Evolutionary conservation across 805 yeast species (phyloP).

Genomic region (Jamesozyma jinghongensis): DNA sequence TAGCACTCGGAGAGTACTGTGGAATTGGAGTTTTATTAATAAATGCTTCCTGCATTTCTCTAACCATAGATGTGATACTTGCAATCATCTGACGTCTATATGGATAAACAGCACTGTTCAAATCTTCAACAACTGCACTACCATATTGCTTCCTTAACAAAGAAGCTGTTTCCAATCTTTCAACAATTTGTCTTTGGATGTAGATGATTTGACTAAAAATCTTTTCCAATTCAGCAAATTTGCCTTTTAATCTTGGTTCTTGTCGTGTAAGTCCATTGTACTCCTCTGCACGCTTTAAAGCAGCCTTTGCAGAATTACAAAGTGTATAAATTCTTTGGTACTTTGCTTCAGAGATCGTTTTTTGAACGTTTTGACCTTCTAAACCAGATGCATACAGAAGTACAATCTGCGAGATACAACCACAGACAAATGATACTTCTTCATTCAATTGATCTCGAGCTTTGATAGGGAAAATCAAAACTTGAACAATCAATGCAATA

Average conservation of each 20-base stretch:
- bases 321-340: constrained; percentile 28
- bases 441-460: constrained; percentile 38
- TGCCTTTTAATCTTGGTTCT: constrained; percentile 43
- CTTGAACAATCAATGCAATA: constrained; percentile 38
- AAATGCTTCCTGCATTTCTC: constrained; percentile 39
- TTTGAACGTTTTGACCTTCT: constrained; percentile 29
- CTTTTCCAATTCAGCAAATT: constrained; percentile 32
- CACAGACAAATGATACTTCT: constrained; percentile 35
- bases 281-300: constrained; percentile 34
- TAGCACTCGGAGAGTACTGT: constrained; percentile 41
- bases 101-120: constrained; percentile 32
- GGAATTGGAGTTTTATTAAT: constrained; percentile 40
- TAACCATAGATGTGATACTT: constrained; percentile 31
- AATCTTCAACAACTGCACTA: constrained; percentile 38
- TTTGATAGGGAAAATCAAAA: constrained; percentile 38
- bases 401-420: constrained; percentile 34
- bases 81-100: constrained; percentile 40
- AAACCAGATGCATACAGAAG: constrained; percentile 34
- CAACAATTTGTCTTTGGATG: constrained; percentile 38
- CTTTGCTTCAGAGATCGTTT: constrained; percentile 25
- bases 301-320: constrained; percentile 33
- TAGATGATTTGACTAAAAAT: constrained; percentile 38
- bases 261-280: constrained; percentile 35
- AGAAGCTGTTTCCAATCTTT: constrained; percentile 39
- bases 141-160: constrained; percentile 37